These are phyloP conservation scores for Penicillium sp. DNA, from an alignment of 2,329 filamentous ascomycete genomes.

Conservation along the genomic window DNA sequence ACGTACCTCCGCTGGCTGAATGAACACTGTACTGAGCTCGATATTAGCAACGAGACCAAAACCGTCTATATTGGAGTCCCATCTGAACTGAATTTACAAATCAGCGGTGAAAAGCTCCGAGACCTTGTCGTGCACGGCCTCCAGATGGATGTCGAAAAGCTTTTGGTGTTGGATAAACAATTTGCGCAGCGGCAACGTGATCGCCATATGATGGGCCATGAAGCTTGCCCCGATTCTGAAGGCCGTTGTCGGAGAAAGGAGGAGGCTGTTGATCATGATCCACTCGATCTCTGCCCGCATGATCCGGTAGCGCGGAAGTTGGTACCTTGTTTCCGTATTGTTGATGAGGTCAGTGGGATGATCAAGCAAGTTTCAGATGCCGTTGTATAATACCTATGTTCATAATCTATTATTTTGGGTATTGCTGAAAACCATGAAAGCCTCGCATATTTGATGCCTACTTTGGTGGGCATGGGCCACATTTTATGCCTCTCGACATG, in stretches of 20 bases:
- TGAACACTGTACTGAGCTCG: conserved; percentile 16
- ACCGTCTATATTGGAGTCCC: conserved; percentile 12
- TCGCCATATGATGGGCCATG: conserved; percentile 28
- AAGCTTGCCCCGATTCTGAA: conserved; percentile 24
- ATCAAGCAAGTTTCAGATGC: conserved; percentile 25
- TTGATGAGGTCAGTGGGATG: conserved; percentile 28
- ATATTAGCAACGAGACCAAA: conserved; percentile 3
- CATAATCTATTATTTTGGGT: neutral
- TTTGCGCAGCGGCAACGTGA: conserved; percentile 29
- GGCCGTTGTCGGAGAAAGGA: conserved; percentile 26
- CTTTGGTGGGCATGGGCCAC: neutral
- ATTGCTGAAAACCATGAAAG: neutral
- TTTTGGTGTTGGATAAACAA: conserved; percentile 16
- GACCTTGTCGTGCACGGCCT: conserved; percentile 16
- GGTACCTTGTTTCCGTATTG: conserved; percentile 30
- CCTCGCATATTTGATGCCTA: neutral
- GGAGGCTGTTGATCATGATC: conserved; percentile 21
- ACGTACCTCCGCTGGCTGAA: conserved; percentile 28
- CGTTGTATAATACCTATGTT: conserved; percentile 26
- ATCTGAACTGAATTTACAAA: conserved; percentile 9
- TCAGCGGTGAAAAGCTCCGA: conserved; percentile 12
- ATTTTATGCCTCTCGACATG: neutral
- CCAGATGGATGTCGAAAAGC: conserved; percentile 16
- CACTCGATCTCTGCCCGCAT: conserved; percentile 28
- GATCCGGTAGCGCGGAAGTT: conserved; percentile 21